Evolutionary conservation across 495 filamentous ascomycete species (phyloP).

Genomic region (Daldinia decipiens): DNA sequence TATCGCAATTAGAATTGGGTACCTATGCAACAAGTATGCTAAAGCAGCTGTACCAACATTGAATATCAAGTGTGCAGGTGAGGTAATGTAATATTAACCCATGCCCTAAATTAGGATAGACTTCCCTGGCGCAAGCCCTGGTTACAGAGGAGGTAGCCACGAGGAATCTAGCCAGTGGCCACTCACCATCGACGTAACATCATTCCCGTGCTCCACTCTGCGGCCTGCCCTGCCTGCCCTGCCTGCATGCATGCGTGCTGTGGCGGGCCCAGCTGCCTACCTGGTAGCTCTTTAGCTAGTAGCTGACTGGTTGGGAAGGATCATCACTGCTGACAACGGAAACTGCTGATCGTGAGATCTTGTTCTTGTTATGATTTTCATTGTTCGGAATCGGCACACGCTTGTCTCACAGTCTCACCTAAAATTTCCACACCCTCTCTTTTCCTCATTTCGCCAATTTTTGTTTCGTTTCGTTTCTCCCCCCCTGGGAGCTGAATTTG

Average conservation of each 20-base stretch:
- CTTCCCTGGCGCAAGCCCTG: conserved; percentile 9
- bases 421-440: conserved; percentile 7
- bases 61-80: neutral
- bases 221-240: no score
- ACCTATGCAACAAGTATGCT: no score
- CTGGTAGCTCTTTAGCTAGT: conserved; percentile 1
- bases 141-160: conserved; percentile 1
- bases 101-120: conserved; percentile 35
- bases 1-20: neutral
- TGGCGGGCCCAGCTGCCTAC: neutral
- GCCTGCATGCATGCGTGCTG: conserved; percentile 25
- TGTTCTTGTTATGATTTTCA: conserved; percentile 24
- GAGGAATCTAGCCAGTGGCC: conserved; percentile 18
- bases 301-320: conserved; percentile 23
- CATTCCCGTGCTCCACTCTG: conserved; percentile 18
- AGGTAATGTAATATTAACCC: neutral
- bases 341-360: conserved; percentile 44
- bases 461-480: conserved; percentile 1
- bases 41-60: neutral
- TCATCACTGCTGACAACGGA: conserved; percentile 35
- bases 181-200: conserved; percentile 12
- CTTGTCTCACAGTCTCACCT: conserved; percentile 39
- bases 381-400: conserved; percentile 43
- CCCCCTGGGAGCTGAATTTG: conserved; percentile 7
- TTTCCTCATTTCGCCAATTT: conserved; percentile 25